phyloP scores from a whole-genome alignment of 371 early-diverging fungal species.

The Mucor sp. region DNA sequence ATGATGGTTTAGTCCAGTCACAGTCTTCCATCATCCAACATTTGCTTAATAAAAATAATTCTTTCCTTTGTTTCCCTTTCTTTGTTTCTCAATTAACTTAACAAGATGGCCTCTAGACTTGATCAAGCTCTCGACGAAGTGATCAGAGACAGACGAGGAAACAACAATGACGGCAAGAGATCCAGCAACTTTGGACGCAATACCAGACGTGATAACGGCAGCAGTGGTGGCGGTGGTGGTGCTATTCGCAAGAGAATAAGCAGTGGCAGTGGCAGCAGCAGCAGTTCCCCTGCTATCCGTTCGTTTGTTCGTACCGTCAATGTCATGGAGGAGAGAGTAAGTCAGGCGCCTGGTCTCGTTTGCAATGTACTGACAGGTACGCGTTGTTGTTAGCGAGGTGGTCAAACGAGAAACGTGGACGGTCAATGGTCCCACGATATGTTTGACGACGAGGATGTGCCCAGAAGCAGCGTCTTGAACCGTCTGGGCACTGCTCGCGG shows the following conservation, averaged over 20 bases:
- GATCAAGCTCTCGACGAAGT: constrained; percentile 59
- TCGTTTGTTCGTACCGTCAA: constrained; percentile 45
- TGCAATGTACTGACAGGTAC: not conserved
- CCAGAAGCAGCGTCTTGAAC: constrained; percentile 21
- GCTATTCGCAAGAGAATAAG: constrained; percentile 36
- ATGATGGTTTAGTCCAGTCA: not conserved
- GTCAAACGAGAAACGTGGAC: constrained; percentile 20
- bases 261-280: not conserved
- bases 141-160: constrained; percentile 41
- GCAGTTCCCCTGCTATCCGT: constrained; percentile 16
- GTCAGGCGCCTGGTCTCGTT: constrained; percentile 5
- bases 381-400: constrained; percentile 9
- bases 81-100: not conserved
- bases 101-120: constrained; percentile 41
- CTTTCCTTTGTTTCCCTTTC: not conserved
- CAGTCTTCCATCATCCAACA: too few species aligned
- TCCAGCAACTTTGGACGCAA: not conserved
- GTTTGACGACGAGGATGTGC: constrained; percentile 33
- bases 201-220: constrained; percentile 3
- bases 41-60: not conserved
- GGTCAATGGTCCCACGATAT: constrained; percentile 42
- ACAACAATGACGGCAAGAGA: constrained; percentile 4
- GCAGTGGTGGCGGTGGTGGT: constrained; percentile 22
- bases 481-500: constrained; percentile 27
- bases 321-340: constrained; percentile 19